Base-by-base conservation (phyloP, 805 yeast species). In the Ogataea parapolymorpha region DNA sequence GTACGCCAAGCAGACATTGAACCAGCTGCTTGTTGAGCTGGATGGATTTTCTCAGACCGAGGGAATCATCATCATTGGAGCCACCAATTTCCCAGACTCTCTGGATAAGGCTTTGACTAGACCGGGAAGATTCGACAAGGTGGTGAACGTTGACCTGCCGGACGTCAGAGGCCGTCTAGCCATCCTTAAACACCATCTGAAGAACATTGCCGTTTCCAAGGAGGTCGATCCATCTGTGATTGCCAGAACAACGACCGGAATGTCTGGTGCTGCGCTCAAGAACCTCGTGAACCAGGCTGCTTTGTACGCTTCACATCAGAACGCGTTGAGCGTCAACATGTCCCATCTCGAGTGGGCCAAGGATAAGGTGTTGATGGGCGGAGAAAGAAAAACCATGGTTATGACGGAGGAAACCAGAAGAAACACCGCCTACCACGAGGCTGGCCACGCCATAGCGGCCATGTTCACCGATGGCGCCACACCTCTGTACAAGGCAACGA, bases 401-500 rank as follows among this genome's bases (percentile, higher is more conserved):
- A 77, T 93, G 71, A 90, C 99, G 22, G 97, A 93, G 62, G 96
- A 91, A 46, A 78, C 95, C 0, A 79, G 97, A 64, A 80, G 77
- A 54, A 89, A 91, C 50, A 93, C 99, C 13, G 99, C 99, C 2
- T 93, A 82, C 64, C 99, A 93, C 67, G 99, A 93, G 69, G 99
- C 99, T 14, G 99, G 99, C 4, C 99, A 93, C 67, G 99, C 99
- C 4, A 87, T 93, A 43, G 89, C 91, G 85, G 98, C 99, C 9
- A 75, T 93, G 79, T 93, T 75, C 63, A 87, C 96, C 5, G 81
- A 82, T 12, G 96, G 95, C 14, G 97, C 99, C 3, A 89, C 96
- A 3, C 90, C 96, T 2, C 73, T 93, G 50, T 93, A 93, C 69
- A 93, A 93, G 66, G 98, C 98, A 4, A 93, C 99, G 0, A 90